Conservation (phyloP, 805 yeast species). For the Hanseniaspora vineae region DNA sequence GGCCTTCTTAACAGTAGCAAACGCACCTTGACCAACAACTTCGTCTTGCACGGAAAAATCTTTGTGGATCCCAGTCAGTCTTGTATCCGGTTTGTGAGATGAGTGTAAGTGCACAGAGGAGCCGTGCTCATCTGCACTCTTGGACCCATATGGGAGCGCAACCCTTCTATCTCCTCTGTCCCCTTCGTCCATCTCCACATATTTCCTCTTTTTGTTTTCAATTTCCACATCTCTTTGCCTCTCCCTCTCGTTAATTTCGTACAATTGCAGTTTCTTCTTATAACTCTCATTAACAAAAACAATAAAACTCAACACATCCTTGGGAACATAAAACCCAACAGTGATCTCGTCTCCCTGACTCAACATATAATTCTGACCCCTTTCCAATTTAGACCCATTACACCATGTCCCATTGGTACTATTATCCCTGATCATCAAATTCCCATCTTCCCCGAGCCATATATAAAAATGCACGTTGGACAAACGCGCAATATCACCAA, state of each 20-base stretch:
- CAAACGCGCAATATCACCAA: constrained; percentile 50
- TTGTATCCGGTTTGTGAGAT: no score
- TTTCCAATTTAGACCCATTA: constrained; percentile 59
- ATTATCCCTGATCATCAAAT: constrained; percentile 39
- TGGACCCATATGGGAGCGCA: neutral
- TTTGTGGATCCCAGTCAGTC: constrained; percentile 38
- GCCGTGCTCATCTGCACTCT: neutral
- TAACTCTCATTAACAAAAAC: constrained; percentile 29
- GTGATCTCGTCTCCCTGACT: constrained; percentile 90
- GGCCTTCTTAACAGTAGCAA: constrained; percentile 89
- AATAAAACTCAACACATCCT: constrained; percentile 44
- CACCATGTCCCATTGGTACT: constrained; percentile 91
- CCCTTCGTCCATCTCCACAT: neutral
- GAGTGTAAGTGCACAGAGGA: no score
- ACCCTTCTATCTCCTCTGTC: neutral
- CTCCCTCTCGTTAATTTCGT: constrained; percentile 6
- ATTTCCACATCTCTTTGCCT: neutral
- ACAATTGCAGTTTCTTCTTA: constrained; percentile 15
- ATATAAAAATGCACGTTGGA: constrained; percentile 66
- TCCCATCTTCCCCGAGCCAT: constrained; percentile 49
- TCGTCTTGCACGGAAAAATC: constrained; percentile 72
- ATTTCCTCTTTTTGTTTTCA: neutral
- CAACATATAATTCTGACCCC: constrained; percentile 65
- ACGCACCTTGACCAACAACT: constrained; percentile 95
- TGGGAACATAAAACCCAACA: constrained; percentile 74